A percentile compares a stretch with the other conserved stretches of the same genome.
Conservation (phyloP, 2,329 filamentous ascomycete species). For the Botrytis byssoidea region DNA sequence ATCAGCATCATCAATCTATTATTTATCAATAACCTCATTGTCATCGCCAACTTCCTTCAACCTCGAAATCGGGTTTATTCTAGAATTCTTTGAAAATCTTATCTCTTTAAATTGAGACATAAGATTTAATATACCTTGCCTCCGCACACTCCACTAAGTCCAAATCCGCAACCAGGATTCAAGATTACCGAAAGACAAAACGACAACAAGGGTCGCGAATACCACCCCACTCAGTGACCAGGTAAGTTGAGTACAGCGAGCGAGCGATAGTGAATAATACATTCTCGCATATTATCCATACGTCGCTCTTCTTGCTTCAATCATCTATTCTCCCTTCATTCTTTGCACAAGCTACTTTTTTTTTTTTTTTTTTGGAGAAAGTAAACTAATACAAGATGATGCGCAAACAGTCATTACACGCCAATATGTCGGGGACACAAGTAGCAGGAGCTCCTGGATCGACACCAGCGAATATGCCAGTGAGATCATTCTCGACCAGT, state of each 20-base stretch:
- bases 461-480: slow-evolving; percentile 33
- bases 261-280: neutral
- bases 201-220: slow-evolving; percentile 7
- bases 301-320: neutral
- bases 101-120: neutral
- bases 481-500: slow-evolving; percentile 32
- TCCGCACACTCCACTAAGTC: neutral
- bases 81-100: neutral
- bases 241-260: neutral
- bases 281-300: neutral
- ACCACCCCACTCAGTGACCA: neutral
- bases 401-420: slow-evolving; percentile 28
- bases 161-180: slow-evolving; percentile 1
- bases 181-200: slow-evolving; percentile 7
- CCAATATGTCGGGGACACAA: slow-evolving; percentile 32
- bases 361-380: neutral
- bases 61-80: neutral
- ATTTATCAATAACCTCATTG: neutral
- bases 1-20: neutral
- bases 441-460: slow-evolving; percentile 31
- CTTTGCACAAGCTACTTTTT: neutral
- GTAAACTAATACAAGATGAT: slow-evolving; percentile 27
- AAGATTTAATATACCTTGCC: neutral
- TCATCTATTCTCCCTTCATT: neutral
- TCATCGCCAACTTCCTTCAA: neutral